phyloP scores from a whole-genome alignment of 176 grass and related monocot genomes.

The Lolium multiflorum region DNA sequence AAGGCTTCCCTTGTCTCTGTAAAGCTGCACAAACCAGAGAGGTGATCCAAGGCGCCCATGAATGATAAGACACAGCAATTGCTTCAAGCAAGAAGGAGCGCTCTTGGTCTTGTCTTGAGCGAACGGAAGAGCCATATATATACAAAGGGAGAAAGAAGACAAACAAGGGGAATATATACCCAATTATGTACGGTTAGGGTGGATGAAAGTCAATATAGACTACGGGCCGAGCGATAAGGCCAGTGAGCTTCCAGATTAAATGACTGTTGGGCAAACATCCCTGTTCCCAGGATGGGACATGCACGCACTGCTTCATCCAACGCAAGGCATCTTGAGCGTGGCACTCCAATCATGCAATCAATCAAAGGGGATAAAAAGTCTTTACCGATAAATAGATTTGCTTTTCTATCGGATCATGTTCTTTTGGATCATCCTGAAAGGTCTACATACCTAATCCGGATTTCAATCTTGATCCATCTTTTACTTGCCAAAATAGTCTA shows the following conservation, averaged over 20 bases:
- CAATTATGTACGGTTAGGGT: constrained; percentile 40
- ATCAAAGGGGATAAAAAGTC: constrained; percentile 26
- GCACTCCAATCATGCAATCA: constrained; percentile 8
- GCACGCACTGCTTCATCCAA: constrained; percentile 22
- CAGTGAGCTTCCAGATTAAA: constrained; percentile 33
- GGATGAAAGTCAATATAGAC: constrained; percentile 2
- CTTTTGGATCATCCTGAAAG: constrained; percentile 15
- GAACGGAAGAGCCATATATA: neutral
- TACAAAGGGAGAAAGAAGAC: neutral
- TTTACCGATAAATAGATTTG: neutral
- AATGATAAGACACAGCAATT: neutral
- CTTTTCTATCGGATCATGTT: constrained; percentile 32
- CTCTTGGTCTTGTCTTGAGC: neutral
- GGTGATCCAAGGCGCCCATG: constrained; percentile 79
- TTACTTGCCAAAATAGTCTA: constrained; percentile 3
- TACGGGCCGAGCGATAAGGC: constrained; percentile 3
- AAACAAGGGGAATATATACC: neutral
- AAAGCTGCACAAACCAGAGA: constrained; percentile 62
- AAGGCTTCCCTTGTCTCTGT: constrained; percentile 71
- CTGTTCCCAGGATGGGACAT: constrained; percentile 39
- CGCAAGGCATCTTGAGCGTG: neutral
- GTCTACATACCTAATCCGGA: constrained; percentile 11
- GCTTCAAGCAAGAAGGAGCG: neutral
- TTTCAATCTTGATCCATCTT: neutral
- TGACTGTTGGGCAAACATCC: constrained; percentile 17